Evolutionary conservation across 257 asterid genomes (phyloP).

Genomic region (Orobanche coerulescens): DNA sequence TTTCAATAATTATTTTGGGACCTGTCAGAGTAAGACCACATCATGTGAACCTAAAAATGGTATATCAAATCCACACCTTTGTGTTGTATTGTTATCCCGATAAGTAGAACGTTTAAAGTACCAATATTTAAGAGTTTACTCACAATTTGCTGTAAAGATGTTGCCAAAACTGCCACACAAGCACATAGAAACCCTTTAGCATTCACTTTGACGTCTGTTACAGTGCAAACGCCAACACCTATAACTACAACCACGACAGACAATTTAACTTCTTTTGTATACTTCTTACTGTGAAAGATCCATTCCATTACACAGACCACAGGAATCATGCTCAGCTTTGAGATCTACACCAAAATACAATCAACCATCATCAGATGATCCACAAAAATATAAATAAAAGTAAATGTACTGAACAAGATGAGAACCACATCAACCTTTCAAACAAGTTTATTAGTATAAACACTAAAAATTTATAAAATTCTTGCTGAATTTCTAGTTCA

Average conservation of each 20-base stretch:
- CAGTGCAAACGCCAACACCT: constrained; percentile 98
- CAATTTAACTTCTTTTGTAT: constrained; percentile 70
- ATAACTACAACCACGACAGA: constrained; percentile 86
- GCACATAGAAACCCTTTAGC: constrained; percentile 84
- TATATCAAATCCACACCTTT: constrained; percentile 9
- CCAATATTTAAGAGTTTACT: constrained; percentile 38
- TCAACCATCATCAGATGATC: constrained; percentile 26
- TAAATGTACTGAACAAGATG: constrained; percentile 1
- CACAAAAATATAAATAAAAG: constrained; percentile 12
- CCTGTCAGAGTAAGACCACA: too few species aligned
- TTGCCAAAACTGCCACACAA: constrained; percentile 78
- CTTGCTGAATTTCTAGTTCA: background rate
- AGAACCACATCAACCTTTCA: background rate
- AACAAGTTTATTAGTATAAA: background rate
- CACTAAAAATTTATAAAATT: background rate
- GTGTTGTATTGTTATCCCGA: constrained; percentile 9
- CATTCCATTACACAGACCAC: constrained; percentile 95
- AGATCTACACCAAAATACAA: constrained; percentile 49
- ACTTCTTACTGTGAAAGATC: constrained; percentile 79
- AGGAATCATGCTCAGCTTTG: constrained; percentile 97
- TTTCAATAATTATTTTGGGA: too few species aligned
- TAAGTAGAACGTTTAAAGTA: background rate
- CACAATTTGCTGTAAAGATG: constrained; percentile 92
- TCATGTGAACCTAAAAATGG: background rate
- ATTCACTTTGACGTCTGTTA: constrained; percentile 89